Base-by-base conservation (phyloP, 768 basidiomycete species). In the Termitomyces heimii region DNA sequence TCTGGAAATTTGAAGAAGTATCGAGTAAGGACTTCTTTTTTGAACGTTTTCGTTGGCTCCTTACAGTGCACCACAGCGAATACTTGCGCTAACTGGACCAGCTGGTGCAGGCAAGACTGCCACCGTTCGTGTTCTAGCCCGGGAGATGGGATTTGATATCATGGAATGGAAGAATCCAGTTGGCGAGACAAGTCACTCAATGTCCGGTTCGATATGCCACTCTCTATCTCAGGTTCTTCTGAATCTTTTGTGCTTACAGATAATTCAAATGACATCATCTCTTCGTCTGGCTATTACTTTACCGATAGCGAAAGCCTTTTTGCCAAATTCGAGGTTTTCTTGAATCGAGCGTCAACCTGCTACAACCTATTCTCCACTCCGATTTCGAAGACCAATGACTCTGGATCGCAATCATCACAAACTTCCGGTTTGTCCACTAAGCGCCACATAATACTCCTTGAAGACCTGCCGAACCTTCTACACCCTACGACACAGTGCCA, bases 91-190 rank as follows among this genome's bases (percentile, higher is more conserved):
- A 12, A 89, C 90, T 3, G 96, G 96, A 1, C 92, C 93, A 0
- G 86, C 96, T 8, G 96, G 96, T 1, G 83, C 85, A 0, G 96
- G 84, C 0, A 99, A 99, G 75, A 97, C 96, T 0, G 81, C 94
- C 0, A 92, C 92, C 0, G 62, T 98, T 2, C 82, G 83, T 28
- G 81, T 94, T 2, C 73, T 99, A 22, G 78, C 91, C 0, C 73
- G 72, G 16, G 92, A 95, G 64, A 71, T 95, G 63, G 82, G 77
- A 2, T 83, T 91, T 53, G 88, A 94, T 50, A 78, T 97, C 35
- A 66, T 93, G 24, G 96, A 99, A 67, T 98, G 94, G 92, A 75
- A 80, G 45, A 92, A 88, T 66, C 72, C 82, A 0, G 75, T 81
- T 55, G 85, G 82, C 45, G 88, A 89, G 47, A 67, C 69, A 22